Evolutionary conservation across 176 grass and related monocot genomes (phyloP).

Genomic region (Zizania latifolia): DNA sequence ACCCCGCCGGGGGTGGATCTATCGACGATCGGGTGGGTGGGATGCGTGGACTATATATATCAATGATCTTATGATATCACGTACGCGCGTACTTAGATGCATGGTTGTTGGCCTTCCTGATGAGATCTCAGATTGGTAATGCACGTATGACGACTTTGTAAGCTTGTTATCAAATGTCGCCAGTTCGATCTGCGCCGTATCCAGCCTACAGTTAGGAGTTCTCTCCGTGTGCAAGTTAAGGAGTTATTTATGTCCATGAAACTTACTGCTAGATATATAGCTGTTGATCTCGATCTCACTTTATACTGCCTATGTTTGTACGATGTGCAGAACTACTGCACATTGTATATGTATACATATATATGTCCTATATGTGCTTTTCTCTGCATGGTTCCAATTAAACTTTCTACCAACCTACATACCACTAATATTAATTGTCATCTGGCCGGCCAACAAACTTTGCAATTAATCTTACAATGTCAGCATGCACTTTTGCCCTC

Average conservation of each 20-base stretch:
- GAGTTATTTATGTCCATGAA: not conserved
- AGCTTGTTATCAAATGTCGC: not conserved
- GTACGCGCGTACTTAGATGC: not conserved
- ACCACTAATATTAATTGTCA: no score
- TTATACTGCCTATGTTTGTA: not conserved
- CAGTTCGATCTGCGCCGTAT: not conserved
- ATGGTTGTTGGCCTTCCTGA: not conserved
- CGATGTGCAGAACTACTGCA: not conserved
- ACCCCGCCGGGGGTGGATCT: no score
- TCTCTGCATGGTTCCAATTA: no score
- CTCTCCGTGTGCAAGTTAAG: not conserved
- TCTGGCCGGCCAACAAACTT: no score
- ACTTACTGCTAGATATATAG: no score
- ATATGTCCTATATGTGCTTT: not conserved
- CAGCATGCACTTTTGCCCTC: no score
- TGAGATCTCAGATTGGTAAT: not conserved
- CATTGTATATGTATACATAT: not conserved
- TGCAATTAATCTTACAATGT: no score
- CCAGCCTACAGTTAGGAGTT: not conserved
- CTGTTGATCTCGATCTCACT: not conserved
- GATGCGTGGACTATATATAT: not conserved
- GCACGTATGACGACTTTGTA: not conserved
- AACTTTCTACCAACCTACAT: no score
- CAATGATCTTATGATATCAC: not conserved
- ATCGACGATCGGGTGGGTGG: not conserved